Conservation (phyloP, 1,139 yeast genomes). For the Saccharomyces hybrid region DNA sequence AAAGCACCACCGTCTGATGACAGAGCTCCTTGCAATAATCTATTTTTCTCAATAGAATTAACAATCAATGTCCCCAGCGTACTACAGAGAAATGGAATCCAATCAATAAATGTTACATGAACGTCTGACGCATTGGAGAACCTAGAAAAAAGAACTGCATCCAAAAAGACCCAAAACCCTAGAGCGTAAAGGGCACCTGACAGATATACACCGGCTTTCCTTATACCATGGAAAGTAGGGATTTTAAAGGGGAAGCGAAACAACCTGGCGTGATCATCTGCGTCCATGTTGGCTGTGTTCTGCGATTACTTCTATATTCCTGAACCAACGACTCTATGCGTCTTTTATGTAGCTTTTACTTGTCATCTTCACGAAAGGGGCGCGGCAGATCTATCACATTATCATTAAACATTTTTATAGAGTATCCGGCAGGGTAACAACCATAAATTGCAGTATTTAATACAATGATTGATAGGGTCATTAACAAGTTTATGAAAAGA, state of each 20-base stretch:
- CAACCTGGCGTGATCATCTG: slow-evolving; percentile 26
- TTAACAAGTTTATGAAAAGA: too few species aligned
- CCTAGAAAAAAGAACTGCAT: slow-evolving; percentile 78
- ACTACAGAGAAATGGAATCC: slow-evolving; percentile 90
- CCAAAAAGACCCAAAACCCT: slow-evolving; percentile 86
- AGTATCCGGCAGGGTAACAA: neutral
- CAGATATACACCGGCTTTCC: slow-evolving; percentile 53
- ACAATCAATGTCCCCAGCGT: slow-evolving; percentile 87
- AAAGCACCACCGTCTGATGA: slow-evolving; percentile 42
- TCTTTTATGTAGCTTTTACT: neutral
- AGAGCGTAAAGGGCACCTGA: slow-evolving; percentile 49
- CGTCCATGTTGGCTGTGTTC: slow-evolving; percentile 12
- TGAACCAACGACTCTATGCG: too few species aligned
- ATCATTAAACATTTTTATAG: neutral
- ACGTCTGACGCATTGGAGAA: slow-evolving; percentile 78
- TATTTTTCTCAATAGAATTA: slow-evolving; percentile 80
- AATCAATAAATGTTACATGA: slow-evolving; percentile 85
- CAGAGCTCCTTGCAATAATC: slow-evolving; percentile 53
- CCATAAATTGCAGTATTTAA: too few species aligned
- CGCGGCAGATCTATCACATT: neutral
- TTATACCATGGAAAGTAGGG: slow-evolving; percentile 62
- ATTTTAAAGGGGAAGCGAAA: slow-evolving; percentile 51
- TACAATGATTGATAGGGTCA: too few species aligned
- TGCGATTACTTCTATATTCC: neutral
- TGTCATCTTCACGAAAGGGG: neutral